A percentile compares a stretch with the other conserved stretches of the same genome.
Evolutionary conservation across 2,329 filamentous ascomycete genomes (phyloP).

Genomic region (Fusarium floridanum): DNA sequence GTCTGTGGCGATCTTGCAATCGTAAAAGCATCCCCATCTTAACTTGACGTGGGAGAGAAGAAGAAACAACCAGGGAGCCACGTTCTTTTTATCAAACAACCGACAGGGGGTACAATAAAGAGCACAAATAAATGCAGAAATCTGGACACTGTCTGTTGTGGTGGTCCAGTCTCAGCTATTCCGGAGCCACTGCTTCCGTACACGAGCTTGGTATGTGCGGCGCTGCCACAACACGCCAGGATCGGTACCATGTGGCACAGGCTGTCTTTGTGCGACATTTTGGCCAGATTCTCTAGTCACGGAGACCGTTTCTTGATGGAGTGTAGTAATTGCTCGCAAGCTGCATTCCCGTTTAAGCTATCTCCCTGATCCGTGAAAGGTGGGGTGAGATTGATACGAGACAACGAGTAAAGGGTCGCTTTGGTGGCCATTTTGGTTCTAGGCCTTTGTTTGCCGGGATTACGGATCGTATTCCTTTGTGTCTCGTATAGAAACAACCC

Average conservation of each 20-base stretch:
- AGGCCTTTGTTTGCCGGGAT: not conserved
- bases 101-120: not conserved
- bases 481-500: not conserved
- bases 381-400: not conserved
- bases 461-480: not conserved
- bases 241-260: not conserved
- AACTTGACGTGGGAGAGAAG: not conserved
- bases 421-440: not conserved
- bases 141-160: not conserved
- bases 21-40: not conserved
- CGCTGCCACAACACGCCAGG: not conserved
- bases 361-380: not conserved
- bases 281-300: not conserved
- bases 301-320: not conserved
- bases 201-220: not conserved
- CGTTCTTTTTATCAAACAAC: not conserved
- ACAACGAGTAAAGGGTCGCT: not conserved
- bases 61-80: not conserved
- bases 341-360: not conserved
- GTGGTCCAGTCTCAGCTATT: not conserved
- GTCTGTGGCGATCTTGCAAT: not conserved
- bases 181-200: not conserved
- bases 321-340: not conserved
- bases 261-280: not conserved
- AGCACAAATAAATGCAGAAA: not conserved